Base-by-base conservation (phyloP, 1,284 basidiomycete genomes). In the Thelephora terrestris region DNA sequence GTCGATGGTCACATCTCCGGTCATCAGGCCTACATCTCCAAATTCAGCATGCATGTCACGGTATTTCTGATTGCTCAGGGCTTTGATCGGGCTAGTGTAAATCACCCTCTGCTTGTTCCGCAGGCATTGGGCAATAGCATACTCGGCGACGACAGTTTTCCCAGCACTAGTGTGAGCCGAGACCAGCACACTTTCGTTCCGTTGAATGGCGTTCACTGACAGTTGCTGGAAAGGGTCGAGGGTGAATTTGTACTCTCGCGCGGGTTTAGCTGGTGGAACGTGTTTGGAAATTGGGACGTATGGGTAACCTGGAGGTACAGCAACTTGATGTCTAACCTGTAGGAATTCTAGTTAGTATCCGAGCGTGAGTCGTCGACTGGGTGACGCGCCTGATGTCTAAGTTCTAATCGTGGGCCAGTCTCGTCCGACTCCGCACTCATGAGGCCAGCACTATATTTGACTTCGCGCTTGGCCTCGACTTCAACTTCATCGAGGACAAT, bases 81-180 rank as follows among this genome's bases (percentile, higher is more conserved):
- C 93, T 81, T 99, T 99, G 73, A 99, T 99, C 48, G 96, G 96
- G 76, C 89, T 93, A 17, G 96, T 99, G 69, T 99, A 99, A 52
- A 99, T 97, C 52, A 99, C 94, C 65, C 96, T 78, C 67, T 97
- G 93, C 59, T 91, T 92, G 61, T 85, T 80, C 63, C 81, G 79
- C 56, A 99, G 71, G 73, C 90, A 95, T 61, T 95, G 92, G 0
- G 96, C 96, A 61, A 99, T 99, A 39, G 96, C 96, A 66, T 98
- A 99, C 70, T 99, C 96, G 47, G 96, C 96, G 48, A 99, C 95
- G 48, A 98, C 94, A 2, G 95, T 98, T 70, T 99, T 98, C 57
- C 95, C 95, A 16, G 95, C 95, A 66, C 90, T 94, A 1, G 95
- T 99, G 69, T 99, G 95, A 0, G 95, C 95, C n/a, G 94, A 97